Conservation (phyloP, 116 monocot genomes). For the Dioscorea cayenensis region DNA sequence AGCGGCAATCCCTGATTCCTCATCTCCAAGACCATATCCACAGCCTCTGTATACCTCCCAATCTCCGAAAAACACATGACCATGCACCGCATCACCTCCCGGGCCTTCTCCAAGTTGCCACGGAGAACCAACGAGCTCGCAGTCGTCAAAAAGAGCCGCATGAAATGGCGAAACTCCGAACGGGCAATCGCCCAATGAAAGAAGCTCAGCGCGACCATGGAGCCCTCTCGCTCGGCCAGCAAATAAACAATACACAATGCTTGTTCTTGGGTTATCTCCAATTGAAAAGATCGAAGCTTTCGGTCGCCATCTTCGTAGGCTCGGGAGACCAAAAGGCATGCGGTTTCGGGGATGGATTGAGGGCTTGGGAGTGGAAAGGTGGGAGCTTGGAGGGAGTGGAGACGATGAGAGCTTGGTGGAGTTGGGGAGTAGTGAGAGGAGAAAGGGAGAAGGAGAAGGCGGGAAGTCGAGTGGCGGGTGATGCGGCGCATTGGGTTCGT, state of each 20-base stretch:
- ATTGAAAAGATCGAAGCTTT: conserved; percentile 24
- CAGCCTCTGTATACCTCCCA: conserved; percentile 65
- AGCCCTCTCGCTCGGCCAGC: conserved; percentile 56
- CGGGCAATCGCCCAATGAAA: conserved; percentile 56
- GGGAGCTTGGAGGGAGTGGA: conserved; percentile 7
- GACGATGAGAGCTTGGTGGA: not conserved
- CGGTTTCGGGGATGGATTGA: conserved; percentile 5
- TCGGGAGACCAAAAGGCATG: conserved; percentile 29
- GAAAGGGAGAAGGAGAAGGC: not conserved
- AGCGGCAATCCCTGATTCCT: conserved; percentile 66
- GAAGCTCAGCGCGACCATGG: conserved; percentile 66
- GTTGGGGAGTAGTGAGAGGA: not conserved
- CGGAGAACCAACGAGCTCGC: conserved; percentile 46
- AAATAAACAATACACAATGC: conserved; percentile 43
- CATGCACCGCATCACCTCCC: conserved; percentile 76
- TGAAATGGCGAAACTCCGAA: conserved; percentile 31
- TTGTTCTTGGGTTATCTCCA: conserved; percentile 42
- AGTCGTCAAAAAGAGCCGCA: conserved; percentile 63
- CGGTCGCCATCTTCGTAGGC: conserved; percentile 52
- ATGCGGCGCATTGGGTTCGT: not conserved
- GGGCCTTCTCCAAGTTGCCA: conserved; percentile 63
- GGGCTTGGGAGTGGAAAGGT: conserved; percentile 3
- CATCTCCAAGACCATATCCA: conserved; percentile 92
- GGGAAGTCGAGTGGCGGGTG: not conserved
- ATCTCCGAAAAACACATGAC: conserved; percentile 52